Conservation (phyloP, 2,329 filamentous ascomycete species). For the Alternaria gaisen region DNA sequence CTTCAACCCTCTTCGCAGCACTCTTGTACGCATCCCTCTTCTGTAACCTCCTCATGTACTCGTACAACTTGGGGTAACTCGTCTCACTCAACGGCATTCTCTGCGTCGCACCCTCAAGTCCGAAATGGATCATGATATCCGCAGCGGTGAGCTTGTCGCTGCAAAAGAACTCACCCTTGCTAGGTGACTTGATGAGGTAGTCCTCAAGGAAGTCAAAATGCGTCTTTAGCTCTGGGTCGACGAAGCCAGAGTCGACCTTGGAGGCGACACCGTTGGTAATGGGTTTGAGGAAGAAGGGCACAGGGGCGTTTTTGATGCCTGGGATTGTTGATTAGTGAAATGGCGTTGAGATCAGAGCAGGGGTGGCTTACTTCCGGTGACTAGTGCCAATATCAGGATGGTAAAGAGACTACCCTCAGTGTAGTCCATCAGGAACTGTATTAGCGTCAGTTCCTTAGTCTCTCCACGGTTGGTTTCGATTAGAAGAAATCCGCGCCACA, state of each 20-base stretch:
- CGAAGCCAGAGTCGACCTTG: slow-evolving; percentile 56
- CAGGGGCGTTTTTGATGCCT: slow-evolving; percentile 59
- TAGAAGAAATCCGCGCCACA: background rate
- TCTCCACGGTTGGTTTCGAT: background rate
- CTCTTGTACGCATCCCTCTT: slow-evolving; percentile 56
- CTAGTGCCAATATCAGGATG: slow-evolving; percentile 69
- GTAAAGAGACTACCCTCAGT: slow-evolving; percentile 85
- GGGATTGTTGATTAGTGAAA: slow-evolving; percentile 3
- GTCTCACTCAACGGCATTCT: slow-evolving; percentile 51
- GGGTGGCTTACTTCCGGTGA: slow-evolving; percentile 58
- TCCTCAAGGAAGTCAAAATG: slow-evolving; percentile 62
- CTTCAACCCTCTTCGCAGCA: slow-evolving; percentile 60
- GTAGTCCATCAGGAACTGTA: slow-evolving; percentile 72
- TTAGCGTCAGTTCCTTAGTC: slow-evolving; percentile 43
- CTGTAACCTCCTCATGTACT: slow-evolving; percentile 58
- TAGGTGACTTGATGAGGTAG: slow-evolving; percentile 58
- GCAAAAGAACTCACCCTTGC: slow-evolving; percentile 61
- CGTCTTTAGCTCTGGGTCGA: slow-evolving; percentile 58
- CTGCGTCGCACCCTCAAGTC: slow-evolving; percentile 56
- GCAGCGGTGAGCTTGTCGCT: slow-evolving; percentile 59
- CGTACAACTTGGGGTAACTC: slow-evolving; percentile 58
- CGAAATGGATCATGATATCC: slow-evolving; percentile 64
- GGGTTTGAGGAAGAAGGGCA: slow-evolving; percentile 75
- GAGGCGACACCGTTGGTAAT: slow-evolving; percentile 65
- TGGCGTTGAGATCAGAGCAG: background rate